Base-by-base conservation (phyloP, 2,329 filamentous ascomycete species). In the Thielaviopsis musarum region DNA sequence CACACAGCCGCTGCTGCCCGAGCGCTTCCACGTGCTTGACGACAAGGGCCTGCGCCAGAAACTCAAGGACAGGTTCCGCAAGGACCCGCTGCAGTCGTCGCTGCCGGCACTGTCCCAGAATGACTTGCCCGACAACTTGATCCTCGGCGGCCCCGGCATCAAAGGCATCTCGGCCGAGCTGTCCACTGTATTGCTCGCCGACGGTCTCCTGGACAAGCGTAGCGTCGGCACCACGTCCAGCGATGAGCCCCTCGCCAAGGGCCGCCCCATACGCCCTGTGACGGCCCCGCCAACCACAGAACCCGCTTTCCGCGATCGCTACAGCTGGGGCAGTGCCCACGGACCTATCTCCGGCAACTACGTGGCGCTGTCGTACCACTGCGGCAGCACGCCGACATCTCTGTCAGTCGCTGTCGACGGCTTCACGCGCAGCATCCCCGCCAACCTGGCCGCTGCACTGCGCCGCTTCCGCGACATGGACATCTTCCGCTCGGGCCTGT, bases 401-500 rank as follows among this genome's bases (percentile, higher is more conserved):
- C 4, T 10, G 30, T 2, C 30, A 3, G 51, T 61, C 30, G 28
- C 54, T 5, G 52, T 61, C 41, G 60, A 61, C 15, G 56, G 57
- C 24, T 30, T 17, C 9, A 28, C 34, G 7, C 34, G 41, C 53
- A 56, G 34, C 6, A 52, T 61, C 9, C 53, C 54, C 13, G 53
- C 60, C 13, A 59, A 52, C 24, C 41, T 61, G 19, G 57, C 57
- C 4, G 53, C 53, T 7, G 59, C 60, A 6, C 26, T 62, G 34
- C 54, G 58, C n/a, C 57, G 55, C 30, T 60, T 62, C 58, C 54
- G 60, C n/a, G 60, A 61, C 52, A 48, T 61, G 6, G 30, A 52
- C 7, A 52, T 61, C 9, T 61, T 61, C 45, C 52, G 63, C 6
- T 26, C 63, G 2, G 56, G 63, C 17, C 60, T 67, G 61, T 62